These are phyloP conservation scores for Kurtzmaniella quercitrusa DNA, from an alignment of 1,139 yeast genomes.

Conservation along the genomic window DNA sequence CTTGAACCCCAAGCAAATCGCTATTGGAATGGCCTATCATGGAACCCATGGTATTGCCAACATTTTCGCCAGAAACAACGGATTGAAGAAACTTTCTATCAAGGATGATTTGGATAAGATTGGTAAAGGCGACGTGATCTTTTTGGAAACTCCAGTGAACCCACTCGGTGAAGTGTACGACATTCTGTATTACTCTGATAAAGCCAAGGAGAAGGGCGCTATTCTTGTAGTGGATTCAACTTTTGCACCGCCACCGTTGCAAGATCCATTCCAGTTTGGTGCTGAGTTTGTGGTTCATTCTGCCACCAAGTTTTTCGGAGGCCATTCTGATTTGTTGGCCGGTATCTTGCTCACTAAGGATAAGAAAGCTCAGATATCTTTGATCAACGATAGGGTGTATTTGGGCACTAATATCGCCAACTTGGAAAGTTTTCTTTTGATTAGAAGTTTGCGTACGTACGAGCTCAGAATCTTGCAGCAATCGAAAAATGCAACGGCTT, in stretches of 20 bases:
- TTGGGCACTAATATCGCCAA: conserved; percentile 79
- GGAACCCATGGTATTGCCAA: conserved; percentile 73
- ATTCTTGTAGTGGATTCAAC: conserved; percentile 75
- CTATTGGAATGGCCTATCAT: conserved; percentile 79
- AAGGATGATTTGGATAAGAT: conserved; percentile 48
- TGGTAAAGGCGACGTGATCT: conserved; percentile 69
- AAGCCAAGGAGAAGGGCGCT: conserved; percentile 72
- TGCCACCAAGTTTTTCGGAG: conserved; percentile 88
- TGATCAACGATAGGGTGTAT: conserved; percentile 58
- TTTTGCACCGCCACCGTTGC: conserved; percentile 90
- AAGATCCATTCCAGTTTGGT: conserved; percentile 73
- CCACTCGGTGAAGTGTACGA: conserved; percentile 75
- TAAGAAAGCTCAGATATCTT: conserved; percentile 33
- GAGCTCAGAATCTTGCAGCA: conserved; percentile 68
- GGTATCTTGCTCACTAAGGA: conserved; percentile 71
- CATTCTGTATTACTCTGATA: conserved; percentile 55
- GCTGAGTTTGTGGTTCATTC: conserved; percentile 86
- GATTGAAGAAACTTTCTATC: conserved; percentile 49
- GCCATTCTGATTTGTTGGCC: conserved; percentile 87
- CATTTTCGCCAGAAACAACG: conserved; percentile 57
- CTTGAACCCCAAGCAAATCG: conserved; percentile 68
- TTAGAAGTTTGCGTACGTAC: conserved; percentile 77
- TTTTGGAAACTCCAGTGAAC: conserved; percentile 84
- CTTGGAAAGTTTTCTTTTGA: conserved; percentile 66
- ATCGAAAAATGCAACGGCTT: conserved; percentile 54